phyloP scores from a whole-genome alignment of 192 early-diverging fungal species.

The Chytriomyces sp. region DNA sequence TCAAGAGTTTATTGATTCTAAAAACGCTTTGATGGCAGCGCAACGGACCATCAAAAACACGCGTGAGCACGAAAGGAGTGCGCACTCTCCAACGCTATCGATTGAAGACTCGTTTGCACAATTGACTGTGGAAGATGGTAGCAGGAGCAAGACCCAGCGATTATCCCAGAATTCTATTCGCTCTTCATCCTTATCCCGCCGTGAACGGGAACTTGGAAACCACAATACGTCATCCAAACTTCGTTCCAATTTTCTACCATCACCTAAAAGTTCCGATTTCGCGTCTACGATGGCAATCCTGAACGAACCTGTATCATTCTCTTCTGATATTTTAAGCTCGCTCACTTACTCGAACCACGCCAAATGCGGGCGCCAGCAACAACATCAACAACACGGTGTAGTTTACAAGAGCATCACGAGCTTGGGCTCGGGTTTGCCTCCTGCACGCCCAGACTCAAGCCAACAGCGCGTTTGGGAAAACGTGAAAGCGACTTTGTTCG shows the following conservation, averaged over 20 bases:
- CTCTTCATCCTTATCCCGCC: too few relatives aligned
- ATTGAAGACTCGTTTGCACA: too few relatives aligned
- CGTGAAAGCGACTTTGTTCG: slow-evolving; percentile 4
- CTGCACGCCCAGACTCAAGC: slow-evolving; percentile 2
- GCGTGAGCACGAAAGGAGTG: too few relatives aligned
- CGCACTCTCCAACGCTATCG: too few relatives aligned
- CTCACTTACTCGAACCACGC: background rate
- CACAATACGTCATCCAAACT: too few relatives aligned
- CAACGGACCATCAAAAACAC: too few relatives aligned
- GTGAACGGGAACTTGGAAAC: too few relatives aligned
- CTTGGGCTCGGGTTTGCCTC: slow-evolving; percentile 18
- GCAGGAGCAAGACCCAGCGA: too few relatives aligned
- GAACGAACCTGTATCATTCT: slow-evolving; percentile 2
- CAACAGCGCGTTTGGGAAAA: slow-evolving; percentile 14
- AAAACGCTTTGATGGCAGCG: too few relatives aligned
- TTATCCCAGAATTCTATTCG: too few relatives aligned
- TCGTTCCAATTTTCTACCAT: too few relatives aligned
- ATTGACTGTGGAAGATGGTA: too few relatives aligned
- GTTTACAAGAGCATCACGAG: background rate
- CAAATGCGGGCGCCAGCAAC: background rate
- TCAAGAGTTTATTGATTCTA: background rate
- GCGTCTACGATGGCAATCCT: background rate
- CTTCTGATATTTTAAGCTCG: slow-evolving; percentile 15
- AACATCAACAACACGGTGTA: background rate
- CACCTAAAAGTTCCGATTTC: background rate